These are phyloP conservation scores for Candida ortonii DNA, from an alignment of 805 yeast species.

Conservation along the genomic window DNA sequence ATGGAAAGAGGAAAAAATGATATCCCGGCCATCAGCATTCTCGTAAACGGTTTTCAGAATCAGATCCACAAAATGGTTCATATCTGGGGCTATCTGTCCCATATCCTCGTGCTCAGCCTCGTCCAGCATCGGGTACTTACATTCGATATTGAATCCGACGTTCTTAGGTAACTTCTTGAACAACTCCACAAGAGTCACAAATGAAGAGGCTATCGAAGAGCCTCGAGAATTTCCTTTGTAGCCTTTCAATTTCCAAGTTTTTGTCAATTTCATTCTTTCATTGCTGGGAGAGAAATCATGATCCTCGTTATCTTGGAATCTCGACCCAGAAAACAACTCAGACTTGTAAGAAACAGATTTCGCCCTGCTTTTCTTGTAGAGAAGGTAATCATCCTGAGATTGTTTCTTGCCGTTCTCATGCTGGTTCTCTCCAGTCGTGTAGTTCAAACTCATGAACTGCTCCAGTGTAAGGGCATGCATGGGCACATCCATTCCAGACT, in stretches of 20 bases:
- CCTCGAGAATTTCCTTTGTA: slow-evolving; percentile 95
- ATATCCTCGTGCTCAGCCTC: slow-evolving; percentile 87
- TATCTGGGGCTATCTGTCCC: slow-evolving; percentile 78
- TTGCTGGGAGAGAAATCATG: slow-evolving; percentile 40
- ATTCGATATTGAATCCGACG: slow-evolving; percentile 92
- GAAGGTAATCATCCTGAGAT: slow-evolving; percentile 30
- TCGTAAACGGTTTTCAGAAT: slow-evolving; percentile 78
- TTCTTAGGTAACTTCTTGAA: slow-evolving; percentile 75
- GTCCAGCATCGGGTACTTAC: slow-evolving; percentile 92
- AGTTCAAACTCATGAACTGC: slow-evolving; percentile 68
- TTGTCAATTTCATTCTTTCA: slow-evolving; percentile 80
- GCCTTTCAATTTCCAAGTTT: slow-evolving; percentile 80
- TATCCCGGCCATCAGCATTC: slow-evolving; percentile 73
- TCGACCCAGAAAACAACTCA: slow-evolving; percentile 6
- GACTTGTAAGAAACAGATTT: slow-evolving; percentile 36
- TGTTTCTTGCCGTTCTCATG: slow-evolving; percentile 16
- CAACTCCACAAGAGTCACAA: slow-evolving; percentile 82
- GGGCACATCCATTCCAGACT: slow-evolving; percentile 93
- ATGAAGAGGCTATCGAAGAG: slow-evolving; percentile 82
- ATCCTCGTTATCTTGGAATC: slow-evolving; percentile 7
- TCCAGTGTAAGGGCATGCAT: slow-evolving; percentile 90
- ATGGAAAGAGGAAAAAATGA: slow-evolving; percentile 89
- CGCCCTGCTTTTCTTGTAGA: slow-evolving; percentile 30
- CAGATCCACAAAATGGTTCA: slow-evolving; percentile 87
- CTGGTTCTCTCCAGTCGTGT: slow-evolving; percentile 18